A percentile compares a stretch with the other conserved stretches of the same genome.
These are phyloP conservation scores for Volvox reticuliferus DNA, from an alignment of 139 green algal species.

Conservation along the genomic window DNA sequence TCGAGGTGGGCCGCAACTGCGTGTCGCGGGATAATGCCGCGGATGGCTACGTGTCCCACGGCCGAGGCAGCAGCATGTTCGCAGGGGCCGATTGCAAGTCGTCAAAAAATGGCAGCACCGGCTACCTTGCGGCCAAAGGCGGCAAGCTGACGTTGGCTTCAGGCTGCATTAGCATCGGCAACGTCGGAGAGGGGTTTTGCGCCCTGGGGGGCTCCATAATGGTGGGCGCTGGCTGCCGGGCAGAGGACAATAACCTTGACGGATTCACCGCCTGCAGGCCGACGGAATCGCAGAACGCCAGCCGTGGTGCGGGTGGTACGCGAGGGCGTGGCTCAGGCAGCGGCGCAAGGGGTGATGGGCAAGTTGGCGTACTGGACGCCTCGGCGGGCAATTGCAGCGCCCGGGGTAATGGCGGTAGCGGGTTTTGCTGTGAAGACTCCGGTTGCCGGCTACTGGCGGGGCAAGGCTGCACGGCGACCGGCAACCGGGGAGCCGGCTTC, in stretches of 20 bases:
- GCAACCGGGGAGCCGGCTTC: background rate
- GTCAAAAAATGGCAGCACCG: background rate
- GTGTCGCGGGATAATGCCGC: background rate
- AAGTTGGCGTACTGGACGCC: background rate
- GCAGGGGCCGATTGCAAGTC: background rate
- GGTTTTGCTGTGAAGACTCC: constrained; percentile 9
- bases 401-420: background rate
- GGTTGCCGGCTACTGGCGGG: background rate
- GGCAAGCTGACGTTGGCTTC: background rate
- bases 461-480: background rate
- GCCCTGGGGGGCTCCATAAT: background rate
- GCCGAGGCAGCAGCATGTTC: background rate
- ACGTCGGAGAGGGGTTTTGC: constrained; percentile 16
- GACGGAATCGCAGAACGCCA: background rate
- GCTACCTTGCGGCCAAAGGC: background rate
- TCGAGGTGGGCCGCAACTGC: background rate
- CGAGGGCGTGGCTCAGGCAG: background rate
- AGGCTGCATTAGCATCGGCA: background rate
- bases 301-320: background rate
- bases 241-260: background rate
- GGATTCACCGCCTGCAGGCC: background rate
- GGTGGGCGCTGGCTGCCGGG: background rate
- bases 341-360: background rate
- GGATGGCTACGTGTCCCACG: background rate
- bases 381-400: background rate